A percentile compares a stretch with the other conserved stretches of the same genome.
Evolutionary conservation across 2,329 filamentous ascomycete genomes (phyloP).

Genomic region (Nemania abortiva): DNA sequence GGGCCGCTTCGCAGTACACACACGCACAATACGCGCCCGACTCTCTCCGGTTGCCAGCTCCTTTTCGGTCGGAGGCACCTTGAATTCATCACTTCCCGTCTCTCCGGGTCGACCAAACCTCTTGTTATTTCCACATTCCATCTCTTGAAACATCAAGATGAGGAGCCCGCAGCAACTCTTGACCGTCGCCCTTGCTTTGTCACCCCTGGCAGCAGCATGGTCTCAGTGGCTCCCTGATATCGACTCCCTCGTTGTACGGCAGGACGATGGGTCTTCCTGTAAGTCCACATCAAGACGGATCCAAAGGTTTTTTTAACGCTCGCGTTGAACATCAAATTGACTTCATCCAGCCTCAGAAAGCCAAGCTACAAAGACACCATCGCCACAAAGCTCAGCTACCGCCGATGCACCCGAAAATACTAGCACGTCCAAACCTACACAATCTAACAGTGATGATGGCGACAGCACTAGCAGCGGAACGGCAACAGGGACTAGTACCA

Average conservation of each 20-base stretch:
- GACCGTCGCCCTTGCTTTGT: slow-evolving; percentile 65
- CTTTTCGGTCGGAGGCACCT: slow-evolving; percentile 30
- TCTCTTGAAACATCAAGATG: slow-evolving; percentile 57
- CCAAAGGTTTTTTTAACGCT: neutral
- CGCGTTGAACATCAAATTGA: neutral
- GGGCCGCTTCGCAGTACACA: slow-evolving; percentile 3
- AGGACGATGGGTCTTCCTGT: slow-evolving; percentile 53
- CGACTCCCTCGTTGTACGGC: slow-evolving; percentile 65
- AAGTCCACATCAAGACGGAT: slow-evolving; percentile 33
- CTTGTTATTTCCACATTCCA: slow-evolving; percentile 41
- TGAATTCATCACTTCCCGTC: slow-evolving; percentile 29
- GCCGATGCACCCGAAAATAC: slow-evolving; percentile 21
- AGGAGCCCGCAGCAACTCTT: slow-evolving; percentile 62
- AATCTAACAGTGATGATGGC: slow-evolving; percentile 21
- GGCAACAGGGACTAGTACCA: slow-evolving; percentile 52
- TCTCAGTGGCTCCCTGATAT: slow-evolving; percentile 66
- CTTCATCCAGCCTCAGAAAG: slow-evolving; percentile 10
- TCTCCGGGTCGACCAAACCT: slow-evolving; percentile 30
- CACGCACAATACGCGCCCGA: slow-evolving; percentile 4
- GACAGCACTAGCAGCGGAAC: slow-evolving; percentile 38
- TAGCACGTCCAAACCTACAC: slow-evolving; percentile 20
- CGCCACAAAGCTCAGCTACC: slow-evolving; percentile 22
- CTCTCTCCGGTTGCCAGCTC: slow-evolving; percentile 18
- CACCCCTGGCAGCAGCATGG: slow-evolving; percentile 67
- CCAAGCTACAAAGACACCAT: slow-evolving; percentile 29